Base-by-base conservation (phyloP, 257 asterid species). In the Cinchona pubescens region DNA sequence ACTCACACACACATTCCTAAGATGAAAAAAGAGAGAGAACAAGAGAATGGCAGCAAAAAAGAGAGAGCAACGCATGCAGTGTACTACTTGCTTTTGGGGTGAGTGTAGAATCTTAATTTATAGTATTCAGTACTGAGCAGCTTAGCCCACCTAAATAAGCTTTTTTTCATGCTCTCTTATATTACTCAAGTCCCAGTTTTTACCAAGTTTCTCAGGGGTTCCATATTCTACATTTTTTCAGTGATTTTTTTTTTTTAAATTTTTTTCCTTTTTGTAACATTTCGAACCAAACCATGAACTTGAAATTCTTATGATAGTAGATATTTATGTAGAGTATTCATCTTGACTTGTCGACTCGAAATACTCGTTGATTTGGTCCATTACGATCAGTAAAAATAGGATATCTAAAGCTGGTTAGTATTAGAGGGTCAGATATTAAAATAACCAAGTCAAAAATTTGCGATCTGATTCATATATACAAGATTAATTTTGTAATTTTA, bases 1-100 rank as follows among this genome's bases (percentile, higher is more conserved):
- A 18, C 16, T 1, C 35, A 21, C 2, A 14, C 55, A 42, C 10
- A 30, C 62, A 43, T 19, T 15, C 12, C 38, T 18, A 30, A 45
- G 37, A 61, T 48, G 48, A 35, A 27, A 40, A 3, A 40, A 37
- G 5, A 32, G 34, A 61, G 46, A 15, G 67, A 29, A 35, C 5
- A 30, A n/a, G 37, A 65, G 2, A 25, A 19, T 37, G 21, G 69
- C 23, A 42, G 30, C 7, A 56, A 73, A 35, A 73, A 34, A 18
- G 67, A 59, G 67, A 42, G 82, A 59, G 72, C 67, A 68, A 25
- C 75, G 75, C 76, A 68, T 79, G 82, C 79, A 74, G 40, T 16
- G 27, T 35, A 23, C 64, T 69, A 69, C 40, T 51, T 35, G 30
- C 75, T 67, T 76, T 67, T 67, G 51, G 23, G 66, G 7, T 34